phyloP scores from a whole-genome alignment of 805 yeast genomes.

The Teunomyces pallodes region DNA sequence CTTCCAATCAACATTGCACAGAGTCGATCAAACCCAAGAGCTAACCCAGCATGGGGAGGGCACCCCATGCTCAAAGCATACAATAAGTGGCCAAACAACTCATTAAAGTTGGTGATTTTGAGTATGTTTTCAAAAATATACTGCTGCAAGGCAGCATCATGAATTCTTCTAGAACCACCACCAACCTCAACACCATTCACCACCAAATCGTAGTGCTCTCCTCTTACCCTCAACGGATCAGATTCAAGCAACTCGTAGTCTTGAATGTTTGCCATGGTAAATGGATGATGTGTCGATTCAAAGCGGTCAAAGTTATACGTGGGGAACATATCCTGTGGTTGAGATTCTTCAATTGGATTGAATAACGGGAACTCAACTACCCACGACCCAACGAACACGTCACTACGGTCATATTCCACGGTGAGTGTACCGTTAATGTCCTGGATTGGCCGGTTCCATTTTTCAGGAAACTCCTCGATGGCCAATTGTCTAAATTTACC shows the following conservation, averaged over 20 bases:
- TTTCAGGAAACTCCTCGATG: slow-evolving; percentile 50
- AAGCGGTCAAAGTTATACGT: slow-evolving; percentile 46
- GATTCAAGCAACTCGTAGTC: slow-evolving; percentile 58
- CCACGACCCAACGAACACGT: slow-evolving; percentile 71
- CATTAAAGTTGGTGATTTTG: slow-evolving; percentile 54
- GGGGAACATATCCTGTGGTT: slow-evolving; percentile 49
- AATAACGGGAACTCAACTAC: slow-evolving; percentile 91
- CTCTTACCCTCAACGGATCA: slow-evolving; percentile 64
- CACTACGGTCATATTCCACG: slow-evolving; percentile 19
- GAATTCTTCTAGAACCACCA: slow-evolving; percentile 95
- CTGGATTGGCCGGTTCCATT: slow-evolving; percentile 45
- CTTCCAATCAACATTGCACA: slow-evolving; percentile 86
- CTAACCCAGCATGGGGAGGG: slow-evolving; percentile 98
- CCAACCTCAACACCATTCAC: slow-evolving; percentile 94
- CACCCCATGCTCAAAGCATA: slow-evolving; percentile 84
- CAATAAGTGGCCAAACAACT: slow-evolving; percentile 81
- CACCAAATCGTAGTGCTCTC: slow-evolving; percentile 93
- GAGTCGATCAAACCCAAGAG: slow-evolving; percentile 90
- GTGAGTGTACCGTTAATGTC: slow-evolving; percentile 9
- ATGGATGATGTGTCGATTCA: slow-evolving; percentile 93
- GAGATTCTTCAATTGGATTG: slow-evolving; percentile 58
- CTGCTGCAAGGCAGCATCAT: slow-evolving; percentile 75
- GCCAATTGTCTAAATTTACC: slow-evolving; percentile 82
- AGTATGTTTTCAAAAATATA: slow-evolving; percentile 67
- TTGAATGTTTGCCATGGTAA: slow-evolving; percentile 80